phyloP scores from a whole-genome alignment of 495 filamentous ascomycete species.

The Tuber indicum region DNA sequence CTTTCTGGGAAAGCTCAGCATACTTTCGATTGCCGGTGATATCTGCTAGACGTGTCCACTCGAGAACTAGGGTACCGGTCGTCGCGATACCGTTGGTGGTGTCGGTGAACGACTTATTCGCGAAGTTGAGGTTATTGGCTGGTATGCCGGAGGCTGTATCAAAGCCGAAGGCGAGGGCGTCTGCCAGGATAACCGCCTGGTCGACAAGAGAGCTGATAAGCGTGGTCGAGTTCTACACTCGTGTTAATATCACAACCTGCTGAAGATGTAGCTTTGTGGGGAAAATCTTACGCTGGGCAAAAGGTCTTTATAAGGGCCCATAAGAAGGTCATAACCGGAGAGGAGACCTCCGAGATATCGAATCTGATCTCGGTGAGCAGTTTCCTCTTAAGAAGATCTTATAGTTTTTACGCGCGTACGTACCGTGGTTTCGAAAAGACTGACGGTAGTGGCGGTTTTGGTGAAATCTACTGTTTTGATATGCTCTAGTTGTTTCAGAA shows the following conservation, averaged over 20 bases:
- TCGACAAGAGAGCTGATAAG: conserved; percentile 48
- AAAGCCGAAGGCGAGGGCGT: conserved; percentile 71
- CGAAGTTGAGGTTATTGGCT: conserved; percentile 62
- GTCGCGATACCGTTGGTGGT: conserved; percentile 63
- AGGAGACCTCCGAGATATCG: conserved; percentile 75
- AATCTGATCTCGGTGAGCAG: conserved; percentile 46
- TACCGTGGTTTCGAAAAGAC: conserved; percentile 75
- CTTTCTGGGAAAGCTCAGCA: conserved; percentile 59
- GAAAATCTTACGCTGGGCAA: conserved; percentile 39
- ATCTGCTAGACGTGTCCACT: conserved; percentile 80
- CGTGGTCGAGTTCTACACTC: conserved; percentile 44
- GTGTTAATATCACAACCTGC: background rate
- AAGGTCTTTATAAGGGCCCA: conserved; percentile 57
- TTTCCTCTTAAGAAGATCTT: background rate
- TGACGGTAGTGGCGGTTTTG: conserved; percentile 54
- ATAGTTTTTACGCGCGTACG: background rate
- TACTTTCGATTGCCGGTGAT: conserved; percentile 63
- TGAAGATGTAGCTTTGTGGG: background rate
- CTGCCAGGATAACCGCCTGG: conserved; percentile 64
- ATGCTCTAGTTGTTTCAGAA: conserved; percentile 62
- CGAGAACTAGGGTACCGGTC: conserved; percentile 67
- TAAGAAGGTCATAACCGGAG: conserved; percentile 76
- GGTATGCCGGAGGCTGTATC: conserved; percentile 70
- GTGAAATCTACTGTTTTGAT: conserved; percentile 65
- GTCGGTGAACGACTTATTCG: conserved; percentile 47